These are phyloP conservation scores for Phytophthora pisi DNA, from an alignment of 352 stramenopile genomes.

Conservation along the genomic window DNA sequence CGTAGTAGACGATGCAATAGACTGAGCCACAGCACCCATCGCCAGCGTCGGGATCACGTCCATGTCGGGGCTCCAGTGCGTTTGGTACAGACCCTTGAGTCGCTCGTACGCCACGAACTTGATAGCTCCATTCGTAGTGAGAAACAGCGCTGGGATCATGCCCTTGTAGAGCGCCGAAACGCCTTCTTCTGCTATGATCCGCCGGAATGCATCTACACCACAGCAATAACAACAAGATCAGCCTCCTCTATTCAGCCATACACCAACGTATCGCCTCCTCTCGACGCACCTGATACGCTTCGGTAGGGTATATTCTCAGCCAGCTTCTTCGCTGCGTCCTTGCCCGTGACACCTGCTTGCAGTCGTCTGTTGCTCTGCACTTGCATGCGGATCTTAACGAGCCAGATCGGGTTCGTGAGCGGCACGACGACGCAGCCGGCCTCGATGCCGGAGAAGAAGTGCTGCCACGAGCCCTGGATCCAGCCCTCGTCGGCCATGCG, in stretches of 20 bases:
- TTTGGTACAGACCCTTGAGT: constrained; percentile 71
- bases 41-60: constrained; percentile 68
- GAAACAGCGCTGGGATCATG: constrained; percentile 93
- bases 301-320: constrained; percentile 68
- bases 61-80: constrained; percentile 68
- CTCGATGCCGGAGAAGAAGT: constrained; percentile 84
- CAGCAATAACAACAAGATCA: constrained; percentile 7
- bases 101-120: constrained; percentile 91
- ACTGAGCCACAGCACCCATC: constrained; percentile 84
- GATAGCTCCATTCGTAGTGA: constrained; percentile 97
- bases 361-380: constrained; percentile 68
- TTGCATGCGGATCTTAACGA: constrained; percentile 98
- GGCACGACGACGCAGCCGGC: constrained; percentile 92
- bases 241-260: constrained; percentile 1
- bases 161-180: constrained; percentile 95
- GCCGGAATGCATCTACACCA: constrained; percentile 88
- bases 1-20: constrained; percentile 85
- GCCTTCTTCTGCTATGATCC: constrained; percentile 96
- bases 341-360: constrained; percentile 47
- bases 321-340: constrained; percentile 60
- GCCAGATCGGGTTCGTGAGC: constrained; percentile 98
- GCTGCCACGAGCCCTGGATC: constrained; percentile 81
- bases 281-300: constrained; percentile 56
- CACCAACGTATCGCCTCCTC: background rate
- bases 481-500: constrained; percentile 69